Percentiles rank a stretch among this genome's conserved stretches.
These are phyloP conservation scores for Rhodotorula sphaerocarpa DNA, from an alignment of 768 basidiomycete genomes.

Conservation along the genomic window DNA sequence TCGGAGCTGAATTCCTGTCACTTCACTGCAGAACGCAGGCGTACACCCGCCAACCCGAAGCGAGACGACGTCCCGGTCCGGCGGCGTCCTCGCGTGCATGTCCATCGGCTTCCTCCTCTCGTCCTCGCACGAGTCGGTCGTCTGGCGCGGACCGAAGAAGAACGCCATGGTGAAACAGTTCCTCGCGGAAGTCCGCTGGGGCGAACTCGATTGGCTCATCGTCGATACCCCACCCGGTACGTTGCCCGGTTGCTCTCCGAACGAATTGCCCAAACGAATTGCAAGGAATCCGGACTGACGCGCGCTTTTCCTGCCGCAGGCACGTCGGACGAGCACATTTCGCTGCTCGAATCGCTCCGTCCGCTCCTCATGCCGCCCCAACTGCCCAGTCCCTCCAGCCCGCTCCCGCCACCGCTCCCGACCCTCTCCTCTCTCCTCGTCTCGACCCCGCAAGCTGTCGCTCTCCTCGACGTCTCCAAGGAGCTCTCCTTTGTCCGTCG, in stretches of 20 bases:
- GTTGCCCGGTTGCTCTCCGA: constrained; percentile 37
- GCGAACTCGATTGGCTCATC: constrained; percentile 80
- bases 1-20: too few species aligned
- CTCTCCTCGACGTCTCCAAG: constrained; percentile 89
- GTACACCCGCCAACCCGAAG: too few species aligned
- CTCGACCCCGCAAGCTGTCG: constrained; percentile 94
- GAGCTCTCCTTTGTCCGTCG: constrained; percentile 90
- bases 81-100: constrained; percentile 66
- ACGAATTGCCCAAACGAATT: too few species aligned
- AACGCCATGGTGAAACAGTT: constrained; percentile 98
- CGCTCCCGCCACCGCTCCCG: constrained; percentile 37
- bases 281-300: constrained; percentile 16
- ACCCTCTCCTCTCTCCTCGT: constrained; percentile 79
- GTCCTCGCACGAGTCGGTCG: constrained; percentile 81
- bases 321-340: constrained; percentile 96
- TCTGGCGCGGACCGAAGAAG: constrained; percentile 98
- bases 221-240: constrained; percentile 94
- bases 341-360: constrained; percentile 83
- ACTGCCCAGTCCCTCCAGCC: constrained; percentile 26
- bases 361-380: too few species aligned
- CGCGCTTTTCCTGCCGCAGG: constrained; percentile 50
- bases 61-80: neutral
- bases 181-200: constrained; percentile 88
- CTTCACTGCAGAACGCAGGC: too few species aligned
- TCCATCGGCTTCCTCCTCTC: constrained; percentile 90